Conservation (phyloP, 805 yeast species). For the Vanderwaltozyma tropicalis region DNA sequence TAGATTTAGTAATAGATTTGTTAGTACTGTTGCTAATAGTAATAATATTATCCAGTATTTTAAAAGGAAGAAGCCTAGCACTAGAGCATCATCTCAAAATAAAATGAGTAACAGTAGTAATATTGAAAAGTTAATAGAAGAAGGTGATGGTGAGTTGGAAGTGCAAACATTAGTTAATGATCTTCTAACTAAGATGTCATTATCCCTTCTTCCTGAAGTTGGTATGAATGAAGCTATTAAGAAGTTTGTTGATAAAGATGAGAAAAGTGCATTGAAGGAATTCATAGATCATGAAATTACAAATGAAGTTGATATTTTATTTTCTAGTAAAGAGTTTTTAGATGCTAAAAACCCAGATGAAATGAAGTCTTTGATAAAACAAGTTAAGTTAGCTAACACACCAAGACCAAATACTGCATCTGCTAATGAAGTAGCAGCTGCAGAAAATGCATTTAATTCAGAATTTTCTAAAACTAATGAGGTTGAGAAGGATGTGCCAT, state of each 20-base stretch:
- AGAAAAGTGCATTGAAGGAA: slow-evolving; percentile 57
- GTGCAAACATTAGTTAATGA: slow-evolving; percentile 56
- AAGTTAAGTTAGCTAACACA: slow-evolving; percentile 30
- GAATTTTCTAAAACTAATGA: background rate
- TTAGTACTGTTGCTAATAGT: slow-evolving; percentile 84
- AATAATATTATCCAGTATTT: slow-evolving; percentile 72
- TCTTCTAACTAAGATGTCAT: slow-evolving; percentile 49
- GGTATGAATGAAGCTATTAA: slow-evolving; percentile 68
- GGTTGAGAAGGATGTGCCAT: background rate
- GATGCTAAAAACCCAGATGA: slow-evolving; percentile 33
- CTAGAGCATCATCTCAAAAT: slow-evolving; percentile 6
- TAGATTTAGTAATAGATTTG: slow-evolving; percentile 81
- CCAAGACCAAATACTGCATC: slow-evolving; percentile 3
- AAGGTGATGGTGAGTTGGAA: slow-evolving; percentile 34
- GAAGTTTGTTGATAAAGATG: slow-evolving; percentile 72
- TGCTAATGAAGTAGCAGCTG: background rate
- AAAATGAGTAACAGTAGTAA: slow-evolving; percentile 8
- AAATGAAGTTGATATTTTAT: slow-evolving; percentile 40
- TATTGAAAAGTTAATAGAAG: slow-evolving; percentile 8
- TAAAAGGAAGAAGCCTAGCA: slow-evolving; percentile 32
- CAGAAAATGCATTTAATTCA: slow-evolving; percentile 1
- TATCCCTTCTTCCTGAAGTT: slow-evolving; percentile 60
- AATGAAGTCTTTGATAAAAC: slow-evolving; percentile 36
- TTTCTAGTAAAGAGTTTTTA: slow-evolving; percentile 31
- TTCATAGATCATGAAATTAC: slow-evolving; percentile 48